Evolutionary conservation across 1,284 basidiomycete species (phyloP), one percentile per base, ranked within the genome.

Genomic region (Neolentinus lepideus): DNA sequence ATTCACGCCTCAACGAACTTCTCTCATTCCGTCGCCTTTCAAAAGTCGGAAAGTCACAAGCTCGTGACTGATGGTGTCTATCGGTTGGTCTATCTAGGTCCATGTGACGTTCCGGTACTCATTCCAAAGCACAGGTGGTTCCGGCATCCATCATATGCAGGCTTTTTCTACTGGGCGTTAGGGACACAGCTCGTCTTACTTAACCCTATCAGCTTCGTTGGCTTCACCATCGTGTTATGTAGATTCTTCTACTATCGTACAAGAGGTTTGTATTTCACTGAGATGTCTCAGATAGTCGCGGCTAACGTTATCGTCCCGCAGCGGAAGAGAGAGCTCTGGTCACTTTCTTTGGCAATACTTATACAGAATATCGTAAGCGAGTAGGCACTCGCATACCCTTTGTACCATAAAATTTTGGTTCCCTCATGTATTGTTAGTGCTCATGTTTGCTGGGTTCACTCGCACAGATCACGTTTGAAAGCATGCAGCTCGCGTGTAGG

Each of bases 131-230:
- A 14, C 61, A 94, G 92, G 24, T 92, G 84, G 80, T 90, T 87
- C 57, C 85, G 97, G 3, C 97, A 99, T 69, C 97, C 97, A 9
- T 97, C 94, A 0, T 99, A 99, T 64, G 83, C 92, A 0, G 97
- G 96, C 2, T 99, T 99, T 76, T 97, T 91, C 71, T 98, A 96
- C 70, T 99, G 96, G 96, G 95, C 94, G 0, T 64, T 99, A 29
- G 93, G 93, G 1, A 98, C 95, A 0, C 95, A 99, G 67, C 70
- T 99, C n/a, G 80, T 94, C 2, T 76, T 99, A 25, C 92, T 92
- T 63, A 99, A 99, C 68, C 81, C 91, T 0, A 43, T 94, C 24
- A 85, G 84, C 12, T 88, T 92, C 64, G 53, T 83, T 1, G 65
- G 83, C 1, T 94, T 85, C 60, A 61, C 73, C 2, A 61, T 80